Percentiles rank a stretch among this genome's conserved stretches.
phyloP scores from a whole-genome alignment of 352 stramenopile genomes.

The Phytopythium ostracodes region DNA sequence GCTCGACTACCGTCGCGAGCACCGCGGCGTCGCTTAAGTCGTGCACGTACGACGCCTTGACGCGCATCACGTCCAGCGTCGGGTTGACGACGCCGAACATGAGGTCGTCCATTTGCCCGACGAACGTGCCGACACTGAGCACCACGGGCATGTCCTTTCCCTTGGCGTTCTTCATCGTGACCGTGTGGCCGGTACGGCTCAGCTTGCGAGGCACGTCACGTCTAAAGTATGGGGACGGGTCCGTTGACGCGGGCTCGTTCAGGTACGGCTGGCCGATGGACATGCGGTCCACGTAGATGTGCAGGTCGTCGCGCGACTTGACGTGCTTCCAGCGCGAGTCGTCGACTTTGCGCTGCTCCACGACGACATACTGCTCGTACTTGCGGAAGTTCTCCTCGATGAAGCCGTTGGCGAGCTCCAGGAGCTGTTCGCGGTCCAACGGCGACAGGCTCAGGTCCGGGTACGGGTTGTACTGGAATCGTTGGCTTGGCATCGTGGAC shows the following conservation, averaged over 20 bases:
- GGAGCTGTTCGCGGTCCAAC: conserved; percentile 18
- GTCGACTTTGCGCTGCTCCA: conserved; percentile 28
- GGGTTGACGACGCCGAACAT: conserved; percentile 33
- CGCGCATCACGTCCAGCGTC: conserved; percentile 28
- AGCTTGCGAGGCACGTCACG: not conserved
- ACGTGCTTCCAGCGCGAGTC: conserved; percentile 26
- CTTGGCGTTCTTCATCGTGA: not conserved
- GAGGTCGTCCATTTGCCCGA: conserved; percentile 29
- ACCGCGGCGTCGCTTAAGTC: conserved; percentile 32
- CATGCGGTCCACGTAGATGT: conserved; percentile 22
- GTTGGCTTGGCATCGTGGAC: conserved; percentile 20
- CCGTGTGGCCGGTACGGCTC: not conserved
- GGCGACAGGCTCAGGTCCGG: conserved; percentile 18
- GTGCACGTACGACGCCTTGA: conserved; percentile 45
- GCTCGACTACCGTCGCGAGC: conserved; percentile 32
- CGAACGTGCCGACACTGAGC: conserved; percentile 25
- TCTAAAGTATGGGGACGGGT: not conserved
- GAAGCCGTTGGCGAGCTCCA: conserved; percentile 22
- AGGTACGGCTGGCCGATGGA: conserved; percentile 7
- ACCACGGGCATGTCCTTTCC: conserved; percentile 10
- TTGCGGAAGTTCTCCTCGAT: conserved; percentile 31
- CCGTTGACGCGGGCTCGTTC: not conserved
- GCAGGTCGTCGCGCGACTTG: conserved; percentile 23
- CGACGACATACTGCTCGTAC: conserved; percentile 28
- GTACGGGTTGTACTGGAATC: conserved; percentile 23